These are phyloP conservation scores for Talaromyces verruculosus DNA, from an alignment of 2,329 filamentous ascomycete species.

Conservation along the genomic window DNA sequence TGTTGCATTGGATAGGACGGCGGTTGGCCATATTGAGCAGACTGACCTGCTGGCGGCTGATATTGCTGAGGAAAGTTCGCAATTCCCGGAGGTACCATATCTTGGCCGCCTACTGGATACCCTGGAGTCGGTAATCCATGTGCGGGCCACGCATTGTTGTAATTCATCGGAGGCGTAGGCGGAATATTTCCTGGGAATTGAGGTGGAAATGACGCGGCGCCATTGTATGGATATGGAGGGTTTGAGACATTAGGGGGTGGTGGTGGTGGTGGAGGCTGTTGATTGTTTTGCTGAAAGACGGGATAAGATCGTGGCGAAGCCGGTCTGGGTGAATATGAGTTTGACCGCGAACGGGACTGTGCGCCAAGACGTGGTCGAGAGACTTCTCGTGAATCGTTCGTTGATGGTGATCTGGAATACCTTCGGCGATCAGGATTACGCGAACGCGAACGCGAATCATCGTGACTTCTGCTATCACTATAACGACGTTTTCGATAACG, in stretches of 20 bases:
- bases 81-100: conserved; percentile 24
- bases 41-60: conserved; percentile 12
- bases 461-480: conserved; percentile 38
- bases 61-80: conserved; percentile 17
- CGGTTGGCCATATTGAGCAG: conserved; percentile 25
- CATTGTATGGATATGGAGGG: conserved; percentile 16
- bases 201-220: conserved; percentile 20
- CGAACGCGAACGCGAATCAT: conserved; percentile 33
- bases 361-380: conserved; percentile 4
- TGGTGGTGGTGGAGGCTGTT: conserved; percentile 20
- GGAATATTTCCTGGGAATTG: conserved; percentile 24
- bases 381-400: conserved; percentile 25
- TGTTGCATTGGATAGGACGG: conserved; percentile 25
- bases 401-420: conserved; percentile 33
- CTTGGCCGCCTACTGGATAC: conserved; percentile 23
- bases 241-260: conserved; percentile 21
- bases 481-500: conserved; percentile 41
- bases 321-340: conserved; percentile 36
- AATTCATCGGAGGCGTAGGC: conserved; percentile 36
- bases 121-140: conserved; percentile 33
- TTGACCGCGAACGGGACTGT: conserved; percentile 30
- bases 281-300: conserved; percentile 22
- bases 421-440: conserved; percentile 24
- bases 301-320: conserved; percentile 25
- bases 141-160: conserved; percentile 39